These are phyloP conservation scores for Zopfia rhizophila DNA, from an alignment of 2,329 filamentous ascomycete species.

Conservation along the genomic window DNA sequence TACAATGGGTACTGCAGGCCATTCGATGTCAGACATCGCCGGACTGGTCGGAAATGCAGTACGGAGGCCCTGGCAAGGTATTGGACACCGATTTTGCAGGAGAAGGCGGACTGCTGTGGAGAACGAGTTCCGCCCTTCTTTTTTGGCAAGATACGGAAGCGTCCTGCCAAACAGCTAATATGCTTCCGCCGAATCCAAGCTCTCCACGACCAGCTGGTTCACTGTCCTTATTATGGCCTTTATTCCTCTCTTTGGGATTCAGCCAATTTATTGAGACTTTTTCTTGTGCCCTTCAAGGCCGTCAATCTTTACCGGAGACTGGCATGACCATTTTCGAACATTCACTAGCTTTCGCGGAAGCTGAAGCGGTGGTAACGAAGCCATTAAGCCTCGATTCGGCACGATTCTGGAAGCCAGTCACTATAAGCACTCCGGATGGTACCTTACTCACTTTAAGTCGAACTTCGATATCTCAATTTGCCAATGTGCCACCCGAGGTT, in stretches of 20 bases:
- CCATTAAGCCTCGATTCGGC: constrained; percentile 79
- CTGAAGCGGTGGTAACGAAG: constrained; percentile 85
- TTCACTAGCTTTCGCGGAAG: constrained; percentile 94
- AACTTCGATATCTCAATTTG: constrained; percentile 77
- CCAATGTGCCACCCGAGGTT: constrained; percentile 91
- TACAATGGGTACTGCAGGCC: constrained; percentile 77
- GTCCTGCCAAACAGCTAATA: constrained; percentile 79
- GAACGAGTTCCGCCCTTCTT: constrained; percentile 75
- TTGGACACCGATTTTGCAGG: constrained; percentile 61
- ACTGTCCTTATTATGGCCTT: constrained; percentile 77
- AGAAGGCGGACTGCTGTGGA: constrained; percentile 75
- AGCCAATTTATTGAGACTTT: constrained; percentile 92
- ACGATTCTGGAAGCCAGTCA: constrained; percentile 52
- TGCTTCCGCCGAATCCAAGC: constrained; percentile 68
- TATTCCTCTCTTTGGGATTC: constrained; percentile 74
- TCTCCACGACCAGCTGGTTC: constrained; percentile 75
- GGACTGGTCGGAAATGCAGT: constrained; percentile 57
- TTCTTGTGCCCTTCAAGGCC: constrained; percentile 86
- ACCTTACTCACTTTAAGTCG: constrained; percentile 50
- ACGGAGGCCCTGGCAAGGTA: constrained; percentile 55
- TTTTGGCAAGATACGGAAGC: constrained; percentile 77
- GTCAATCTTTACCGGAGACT: constrained; percentile 82
- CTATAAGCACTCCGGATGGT: constrained; percentile 56
- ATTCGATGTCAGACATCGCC: constrained; percentile 87
- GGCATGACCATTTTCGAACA: constrained; percentile 98